Evolutionary conservation across 108 stramenopile species (phyloP).

Genomic region (Aurantiochytrium sp.): DNA sequence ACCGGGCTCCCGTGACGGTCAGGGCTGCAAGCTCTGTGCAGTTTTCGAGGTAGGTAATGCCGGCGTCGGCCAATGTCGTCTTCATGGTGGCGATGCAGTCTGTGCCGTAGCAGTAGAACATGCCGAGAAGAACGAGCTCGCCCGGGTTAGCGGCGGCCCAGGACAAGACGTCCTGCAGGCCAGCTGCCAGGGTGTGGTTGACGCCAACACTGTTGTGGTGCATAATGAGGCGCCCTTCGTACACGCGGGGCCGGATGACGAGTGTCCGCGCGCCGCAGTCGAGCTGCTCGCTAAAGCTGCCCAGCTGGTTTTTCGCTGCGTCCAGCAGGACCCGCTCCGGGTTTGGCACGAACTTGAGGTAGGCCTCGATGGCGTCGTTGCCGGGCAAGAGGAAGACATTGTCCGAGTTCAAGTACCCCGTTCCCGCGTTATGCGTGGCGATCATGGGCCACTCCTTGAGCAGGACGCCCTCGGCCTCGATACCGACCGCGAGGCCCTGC

Average conservation of each 20-base stretch:
- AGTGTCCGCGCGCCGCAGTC: neutral
- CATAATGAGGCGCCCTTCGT: neutral
- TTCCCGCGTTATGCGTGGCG: neutral
- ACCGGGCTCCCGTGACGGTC: neutral
- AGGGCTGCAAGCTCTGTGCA: neutral
- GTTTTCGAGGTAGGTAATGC: neutral
- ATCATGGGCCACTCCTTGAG: slow-evolving; percentile 13
- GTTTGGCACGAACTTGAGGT: neutral
- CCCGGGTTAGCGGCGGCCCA: neutral
- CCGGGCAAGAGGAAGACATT: neutral
- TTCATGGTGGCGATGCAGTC: neutral
- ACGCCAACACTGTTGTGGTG: neutral
- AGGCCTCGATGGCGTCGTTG: neutral
- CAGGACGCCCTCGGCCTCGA: neutral
- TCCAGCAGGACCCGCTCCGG: neutral
- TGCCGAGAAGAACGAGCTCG: neutral
- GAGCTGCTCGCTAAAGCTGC: neutral
- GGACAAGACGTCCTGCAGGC: neutral
- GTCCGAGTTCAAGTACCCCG: neutral
- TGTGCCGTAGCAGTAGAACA: neutral
- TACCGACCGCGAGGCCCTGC: neutral
- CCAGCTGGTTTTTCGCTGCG: neutral
- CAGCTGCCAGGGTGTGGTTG: neutral
- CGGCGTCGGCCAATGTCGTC: neutral
- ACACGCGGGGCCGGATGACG: neutral